Percentiles rank a stretch among this genome's conserved stretches.
Evolutionary conservation across 2,329 filamentous ascomycete genomes (phyloP).

Genomic region (Verticillium alfalfae): DNA sequence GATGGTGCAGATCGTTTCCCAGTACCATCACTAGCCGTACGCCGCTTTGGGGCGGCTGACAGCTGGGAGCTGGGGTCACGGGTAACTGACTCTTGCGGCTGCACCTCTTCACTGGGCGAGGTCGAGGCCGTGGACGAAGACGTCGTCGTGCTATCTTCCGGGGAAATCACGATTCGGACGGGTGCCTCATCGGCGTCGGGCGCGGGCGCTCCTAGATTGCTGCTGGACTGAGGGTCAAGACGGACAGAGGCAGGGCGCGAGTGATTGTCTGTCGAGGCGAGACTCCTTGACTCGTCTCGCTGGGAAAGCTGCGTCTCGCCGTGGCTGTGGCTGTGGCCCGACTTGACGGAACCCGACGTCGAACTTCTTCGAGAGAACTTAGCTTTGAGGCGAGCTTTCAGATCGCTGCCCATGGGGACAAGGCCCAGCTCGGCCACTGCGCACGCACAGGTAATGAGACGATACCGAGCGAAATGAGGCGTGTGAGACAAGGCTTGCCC

Average conservation of each 20-base stretch:
- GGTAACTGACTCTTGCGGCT: slow-evolving; percentile 5
- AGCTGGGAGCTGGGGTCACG: slow-evolving; percentile 7
- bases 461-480: neutral
- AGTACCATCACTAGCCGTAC: slow-evolving; percentile 13
- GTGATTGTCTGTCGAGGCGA: slow-evolving; percentile 9
- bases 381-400: slow-evolving; percentile 41
- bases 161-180: slow-evolving; percentile 7
- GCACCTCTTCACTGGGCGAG: neutral
- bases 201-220: neutral
- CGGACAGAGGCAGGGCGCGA: slow-evolving; percentile 7
- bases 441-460: neutral
- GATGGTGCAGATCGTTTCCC: slow-evolving; percentile 28
- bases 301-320: slow-evolving; percentile 18
- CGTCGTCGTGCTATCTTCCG: slow-evolving; percentile 3
- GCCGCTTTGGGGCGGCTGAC: slow-evolving; percentile 9
- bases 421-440: slow-evolving; percentile 1
- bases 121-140: neutral
- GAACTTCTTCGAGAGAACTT: slow-evolving; percentile 39
- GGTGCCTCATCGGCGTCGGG: neutral
- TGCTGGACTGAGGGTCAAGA: slow-evolving; percentile 6
- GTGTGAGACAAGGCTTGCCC: neutral
- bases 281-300: slow-evolving; percentile 15
- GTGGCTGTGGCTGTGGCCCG: slow-evolving; percentile 21
- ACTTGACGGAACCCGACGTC: slow-evolving; percentile 26
- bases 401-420: slow-evolving; percentile 33